Evolutionary conservation across 2,329 filamentous ascomycete species (phyloP).

Genomic region (Septoria petroselini): DNA sequence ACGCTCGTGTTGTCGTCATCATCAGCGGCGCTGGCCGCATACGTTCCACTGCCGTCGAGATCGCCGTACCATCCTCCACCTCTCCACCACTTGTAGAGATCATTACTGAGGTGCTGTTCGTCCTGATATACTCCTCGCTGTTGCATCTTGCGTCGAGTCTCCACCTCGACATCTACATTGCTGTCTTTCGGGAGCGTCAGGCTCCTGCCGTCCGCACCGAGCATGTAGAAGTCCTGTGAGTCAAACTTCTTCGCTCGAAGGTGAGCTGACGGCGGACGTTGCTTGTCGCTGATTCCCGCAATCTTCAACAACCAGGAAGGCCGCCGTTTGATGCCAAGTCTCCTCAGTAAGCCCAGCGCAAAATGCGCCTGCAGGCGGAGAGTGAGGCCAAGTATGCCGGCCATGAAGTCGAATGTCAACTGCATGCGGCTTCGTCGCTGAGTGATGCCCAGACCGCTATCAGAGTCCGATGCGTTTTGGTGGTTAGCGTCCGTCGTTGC

Average conservation of each 20-base stretch:
- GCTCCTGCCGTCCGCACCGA: conserved; percentile 48
- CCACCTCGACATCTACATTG: conserved; percentile 74
- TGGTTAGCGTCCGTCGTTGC: conserved; percentile 25
- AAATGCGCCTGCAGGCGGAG: conserved; percentile 57
- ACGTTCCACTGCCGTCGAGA: conserved; percentile 76
- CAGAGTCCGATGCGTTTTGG: conserved; percentile 35
- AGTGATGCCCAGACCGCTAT: conserved; percentile 70
- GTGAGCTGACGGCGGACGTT: conserved; percentile 28
- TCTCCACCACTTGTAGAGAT: conserved; percentile 82
- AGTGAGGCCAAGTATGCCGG: conserved; percentile 67
- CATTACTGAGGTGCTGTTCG: conserved; percentile 67
- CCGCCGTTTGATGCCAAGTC: conserved; percentile 58
- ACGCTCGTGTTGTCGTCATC: conserved; percentile 74
- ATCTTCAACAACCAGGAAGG: conserved; percentile 63
- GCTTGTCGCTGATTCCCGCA: conserved; percentile 44
- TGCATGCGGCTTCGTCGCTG: conserved; percentile 77
- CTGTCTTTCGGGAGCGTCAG: conserved; percentile 58
- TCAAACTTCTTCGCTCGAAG: conserved; percentile 20
- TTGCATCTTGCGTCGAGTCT: conserved; percentile 64
- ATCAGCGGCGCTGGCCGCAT: conserved; percentile 59
- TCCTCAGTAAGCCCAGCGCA: conserved; percentile 53
- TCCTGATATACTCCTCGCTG: conserved; percentile 46
- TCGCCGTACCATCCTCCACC: conserved; percentile 81
- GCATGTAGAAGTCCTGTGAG: conserved; percentile 52
- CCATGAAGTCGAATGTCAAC: conserved; percentile 70